These are phyloP conservation scores for Thelonectria discophora DNA, from an alignment of 2,329 filamentous ascomycete species.

Conservation along the genomic window DNA sequence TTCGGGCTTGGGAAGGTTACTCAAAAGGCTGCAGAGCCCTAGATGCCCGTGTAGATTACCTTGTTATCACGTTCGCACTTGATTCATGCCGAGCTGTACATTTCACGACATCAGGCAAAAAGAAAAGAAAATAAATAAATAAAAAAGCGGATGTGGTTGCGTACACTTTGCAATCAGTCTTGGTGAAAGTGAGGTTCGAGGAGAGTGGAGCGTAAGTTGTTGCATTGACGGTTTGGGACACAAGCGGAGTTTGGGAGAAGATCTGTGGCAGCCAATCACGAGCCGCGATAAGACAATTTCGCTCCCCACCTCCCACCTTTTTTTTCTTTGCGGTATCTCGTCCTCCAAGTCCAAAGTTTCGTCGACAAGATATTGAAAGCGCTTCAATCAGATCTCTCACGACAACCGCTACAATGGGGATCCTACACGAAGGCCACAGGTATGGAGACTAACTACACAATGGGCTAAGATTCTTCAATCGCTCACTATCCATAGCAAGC, in stretches of 20 bases:
- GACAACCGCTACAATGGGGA: constrained; percentile 45
- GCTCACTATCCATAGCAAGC: constrained; percentile 43
- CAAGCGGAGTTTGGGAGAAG: background rate
- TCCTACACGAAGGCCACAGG: constrained; percentile 49
- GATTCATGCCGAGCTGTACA: constrained; percentile 8
- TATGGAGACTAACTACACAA: constrained; percentile 25
- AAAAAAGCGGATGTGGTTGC: background rate
- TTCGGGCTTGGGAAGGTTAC: constrained; percentile 11
- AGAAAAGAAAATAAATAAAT: too few relatives aligned
- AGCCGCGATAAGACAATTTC: constrained; percentile 42
- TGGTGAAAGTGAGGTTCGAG: too few relatives aligned
- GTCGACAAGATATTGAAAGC: constrained; percentile 6
- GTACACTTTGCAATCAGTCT: too few relatives aligned
- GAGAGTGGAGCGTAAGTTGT: too few relatives aligned
- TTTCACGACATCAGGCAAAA: background rate
- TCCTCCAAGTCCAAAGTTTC: constrained; percentile 19
- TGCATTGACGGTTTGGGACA: too few relatives aligned
- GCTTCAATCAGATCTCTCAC: constrained; percentile 18
- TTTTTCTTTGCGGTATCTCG: constrained; percentile 35
- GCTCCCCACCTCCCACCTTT: constrained; percentile 44
- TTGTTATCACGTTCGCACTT: constrained; percentile 22
- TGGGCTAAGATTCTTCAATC: background rate
- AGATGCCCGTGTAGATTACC: constrained; percentile 37
- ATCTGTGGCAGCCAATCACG: constrained; percentile 37
- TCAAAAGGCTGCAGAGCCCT: constrained; percentile 13